phyloP scores from a whole-genome alignment of 2,329 filamentous ascomycete species.

The Fusarium austroafricanum region DNA sequence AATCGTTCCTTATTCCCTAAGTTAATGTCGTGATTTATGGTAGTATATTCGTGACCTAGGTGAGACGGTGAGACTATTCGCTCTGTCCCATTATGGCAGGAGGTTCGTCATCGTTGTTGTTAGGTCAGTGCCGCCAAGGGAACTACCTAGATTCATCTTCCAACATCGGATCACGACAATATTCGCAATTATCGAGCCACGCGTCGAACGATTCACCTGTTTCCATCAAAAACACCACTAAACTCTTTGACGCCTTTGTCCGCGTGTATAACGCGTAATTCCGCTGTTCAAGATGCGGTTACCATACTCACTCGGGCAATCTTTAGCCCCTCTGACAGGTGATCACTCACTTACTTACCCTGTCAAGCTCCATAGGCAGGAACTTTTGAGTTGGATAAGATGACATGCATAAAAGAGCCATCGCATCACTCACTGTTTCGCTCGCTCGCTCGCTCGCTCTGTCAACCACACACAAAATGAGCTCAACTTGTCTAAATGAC shows the following conservation, averaged over 20 bases:
- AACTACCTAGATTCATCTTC: too few relatives aligned
- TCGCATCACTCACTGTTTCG: background rate
- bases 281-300: background rate
- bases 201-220: background rate
- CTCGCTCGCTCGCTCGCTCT: background rate
- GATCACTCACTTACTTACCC: slow-evolving; percentile 15
- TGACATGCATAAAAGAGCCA: background rate
- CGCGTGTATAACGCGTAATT: slow-evolving; percentile 2
- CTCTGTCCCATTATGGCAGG: background rate
- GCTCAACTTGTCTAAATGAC: slow-evolving; percentile 50
- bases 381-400: background rate
- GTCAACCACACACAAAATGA: slow-evolving; percentile 26
- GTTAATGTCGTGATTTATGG: too few relatives aligned
- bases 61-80: too few relatives aligned
- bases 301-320: slow-evolving; percentile 10
- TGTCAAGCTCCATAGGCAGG: background rate
- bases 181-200: background rate
- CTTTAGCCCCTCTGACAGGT: slow-evolving; percentile 20
- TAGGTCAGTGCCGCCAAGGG: too few relatives aligned
- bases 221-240: background rate
- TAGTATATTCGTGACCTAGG: too few relatives aligned
- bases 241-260: background rate
- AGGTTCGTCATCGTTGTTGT: background rate
- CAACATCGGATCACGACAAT: too few relatives aligned
- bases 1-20: too few relatives aligned